Conservation (phyloP, 2,329 filamentous ascomycete genomes). For the Xylaria arbuscula region DNA sequence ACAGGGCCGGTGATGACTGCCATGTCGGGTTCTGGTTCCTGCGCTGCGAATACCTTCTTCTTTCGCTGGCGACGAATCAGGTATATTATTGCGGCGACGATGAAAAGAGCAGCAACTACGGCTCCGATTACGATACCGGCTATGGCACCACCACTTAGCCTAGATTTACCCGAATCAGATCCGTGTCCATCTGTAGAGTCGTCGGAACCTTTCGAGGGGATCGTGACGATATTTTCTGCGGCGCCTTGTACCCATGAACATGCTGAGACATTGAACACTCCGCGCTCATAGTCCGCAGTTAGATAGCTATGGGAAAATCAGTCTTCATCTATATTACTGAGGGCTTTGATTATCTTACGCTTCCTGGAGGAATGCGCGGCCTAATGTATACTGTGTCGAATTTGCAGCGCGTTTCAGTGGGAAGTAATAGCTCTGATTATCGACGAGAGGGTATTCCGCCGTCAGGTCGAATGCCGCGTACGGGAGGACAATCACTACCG, state of each 20-base stretch:
- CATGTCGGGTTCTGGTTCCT: slow-evolving; percentile 43
- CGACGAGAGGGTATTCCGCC: background rate
- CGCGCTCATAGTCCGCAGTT: slow-evolving; percentile 55
- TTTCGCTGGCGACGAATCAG: slow-evolving; percentile 41
- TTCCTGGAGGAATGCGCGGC: slow-evolving; percentile 52
- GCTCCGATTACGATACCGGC: slow-evolving; percentile 45
- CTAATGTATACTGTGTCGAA: slow-evolving; percentile 51
- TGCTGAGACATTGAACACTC: slow-evolving; percentile 54
- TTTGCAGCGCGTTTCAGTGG: slow-evolving; percentile 36
- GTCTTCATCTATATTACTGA: slow-evolving; percentile 15
- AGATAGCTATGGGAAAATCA: slow-evolving; percentile 46
- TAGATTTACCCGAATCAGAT: slow-evolving; percentile 13
- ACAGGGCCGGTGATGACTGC: slow-evolving; percentile 48
- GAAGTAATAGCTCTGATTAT: background rate
- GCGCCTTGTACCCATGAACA: slow-evolving; percentile 52
- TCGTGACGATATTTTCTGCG: slow-evolving; percentile 49
- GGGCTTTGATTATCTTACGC: slow-evolving; percentile 43
- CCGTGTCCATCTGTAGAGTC: slow-evolving; percentile 1
- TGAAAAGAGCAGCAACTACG: slow-evolving; percentile 23
- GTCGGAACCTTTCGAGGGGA: slow-evolving; percentile 41
- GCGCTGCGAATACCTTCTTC: slow-evolving; percentile 36
- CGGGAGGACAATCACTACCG: background rate
- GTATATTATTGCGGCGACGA: slow-evolving; percentile 27
- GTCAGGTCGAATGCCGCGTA: background rate
- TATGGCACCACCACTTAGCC: slow-evolving; percentile 41